A percentile compares a stretch with the other conserved stretches of the same genome.
phyloP scores from a whole-genome alignment of 768 basidiomycete genomes.

The Holtermannia corniformis region DNA sequence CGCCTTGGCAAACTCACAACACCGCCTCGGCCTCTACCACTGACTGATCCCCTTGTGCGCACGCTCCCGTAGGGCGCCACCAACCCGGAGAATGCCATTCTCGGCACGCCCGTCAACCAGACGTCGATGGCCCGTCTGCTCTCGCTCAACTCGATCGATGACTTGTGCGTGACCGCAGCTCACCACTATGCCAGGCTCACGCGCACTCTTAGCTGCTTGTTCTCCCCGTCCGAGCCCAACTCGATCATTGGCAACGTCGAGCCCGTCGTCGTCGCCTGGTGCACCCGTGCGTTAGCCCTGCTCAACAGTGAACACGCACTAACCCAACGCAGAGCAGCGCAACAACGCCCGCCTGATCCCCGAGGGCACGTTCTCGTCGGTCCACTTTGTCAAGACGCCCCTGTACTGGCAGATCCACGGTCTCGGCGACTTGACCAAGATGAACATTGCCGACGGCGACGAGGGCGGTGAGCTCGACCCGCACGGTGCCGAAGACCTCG shows the following conservation, averaged over 20 bases:
- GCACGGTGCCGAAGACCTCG: constrained; percentile 43
- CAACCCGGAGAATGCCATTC: constrained; percentile 30
- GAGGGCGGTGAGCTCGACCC: constrained; percentile 47
- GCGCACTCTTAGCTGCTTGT: constrained; percentile 23
- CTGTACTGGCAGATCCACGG: constrained; percentile 48
- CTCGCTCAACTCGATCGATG: constrained; percentile 40
- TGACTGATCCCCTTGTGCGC: no score
- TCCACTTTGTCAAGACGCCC: constrained; percentile 46
- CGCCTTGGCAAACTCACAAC: no score
- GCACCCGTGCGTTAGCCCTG: constrained; percentile 34
- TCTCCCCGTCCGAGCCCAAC: constrained; percentile 29
- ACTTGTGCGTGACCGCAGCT: constrained; percentile 28
- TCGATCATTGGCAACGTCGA: constrained; percentile 42
- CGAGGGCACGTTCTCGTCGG: constrained; percentile 41
- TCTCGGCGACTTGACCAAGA: constrained; percentile 44
- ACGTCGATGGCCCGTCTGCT: constrained; percentile 36
- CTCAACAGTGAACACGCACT: constrained; percentile 4
- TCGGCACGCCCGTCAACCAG: constrained; percentile 40
- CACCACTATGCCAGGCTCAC: neutral
- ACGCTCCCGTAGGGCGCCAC: constrained; percentile 8
- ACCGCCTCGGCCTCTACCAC: no score
- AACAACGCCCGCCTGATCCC: constrained; percentile 46
- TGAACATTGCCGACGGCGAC: constrained; percentile 44
- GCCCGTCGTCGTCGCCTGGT: constrained; percentile 43
- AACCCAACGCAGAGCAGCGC: constrained; percentile 40